These are phyloP conservation scores for Mycena kentingensis DNA, from an alignment of 768 basidiomycete species.

Conservation along the genomic window DNA sequence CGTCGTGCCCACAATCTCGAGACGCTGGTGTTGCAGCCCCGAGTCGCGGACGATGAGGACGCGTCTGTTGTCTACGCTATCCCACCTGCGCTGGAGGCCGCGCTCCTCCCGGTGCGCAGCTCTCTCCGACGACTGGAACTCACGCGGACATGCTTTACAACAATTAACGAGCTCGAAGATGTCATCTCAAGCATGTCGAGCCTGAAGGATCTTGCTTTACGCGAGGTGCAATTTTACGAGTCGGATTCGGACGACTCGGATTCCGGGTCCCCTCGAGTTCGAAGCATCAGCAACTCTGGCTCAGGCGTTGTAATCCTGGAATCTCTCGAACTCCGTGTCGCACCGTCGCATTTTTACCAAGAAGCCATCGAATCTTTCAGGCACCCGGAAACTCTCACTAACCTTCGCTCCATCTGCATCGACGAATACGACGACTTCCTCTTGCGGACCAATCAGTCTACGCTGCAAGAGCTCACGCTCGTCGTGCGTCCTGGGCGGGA, in stretches of 20 bases:
- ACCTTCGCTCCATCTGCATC: not conserved
- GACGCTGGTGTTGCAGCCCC: not conserved
- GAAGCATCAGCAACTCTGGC: not conserved
- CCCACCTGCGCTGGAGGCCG: not conserved
- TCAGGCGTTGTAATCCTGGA: not conserved
- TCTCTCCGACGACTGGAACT: not conserved
- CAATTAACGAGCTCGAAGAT: not conserved
- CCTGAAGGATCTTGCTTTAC: not conserved
- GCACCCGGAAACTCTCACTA: not conserved
- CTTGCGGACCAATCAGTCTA: not conserved
- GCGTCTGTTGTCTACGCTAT: not conserved
- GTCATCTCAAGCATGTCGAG: not conserved
- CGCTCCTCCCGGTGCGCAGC: not conserved
- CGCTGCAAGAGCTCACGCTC: not conserved
- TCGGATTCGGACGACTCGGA: not conserved
- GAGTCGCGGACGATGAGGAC: not conserved
- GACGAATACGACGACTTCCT: conserved; percentile 3
- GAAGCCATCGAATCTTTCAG: not conserved
- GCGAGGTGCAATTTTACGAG: not conserved
- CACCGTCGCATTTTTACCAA: not conserved
- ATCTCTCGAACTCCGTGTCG: not conserved
- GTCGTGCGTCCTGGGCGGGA: not conserved
- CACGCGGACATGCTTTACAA: not conserved
- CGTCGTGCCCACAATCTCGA: no score
- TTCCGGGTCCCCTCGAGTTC: not conserved